These are phyloP conservation scores for Entoloma clypeatum DNA, from an alignment of 1,284 basidiomycete species.

Conservation along the genomic window DNA sequence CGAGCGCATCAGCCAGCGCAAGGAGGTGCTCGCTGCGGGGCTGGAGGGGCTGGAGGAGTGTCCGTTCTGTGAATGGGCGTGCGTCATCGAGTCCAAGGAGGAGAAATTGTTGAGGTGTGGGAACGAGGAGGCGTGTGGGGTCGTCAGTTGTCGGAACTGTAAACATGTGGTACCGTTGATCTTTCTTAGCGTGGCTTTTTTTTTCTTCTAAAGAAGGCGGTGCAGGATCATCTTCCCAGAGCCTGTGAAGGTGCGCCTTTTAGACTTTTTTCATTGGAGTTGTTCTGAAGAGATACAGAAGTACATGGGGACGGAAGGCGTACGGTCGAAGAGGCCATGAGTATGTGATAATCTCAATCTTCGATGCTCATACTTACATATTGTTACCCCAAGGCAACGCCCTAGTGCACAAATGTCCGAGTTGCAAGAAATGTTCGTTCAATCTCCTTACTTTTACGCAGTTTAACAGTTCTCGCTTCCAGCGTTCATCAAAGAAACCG, in stretches of 20 bases:
- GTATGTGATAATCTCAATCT: constrained; percentile 36
- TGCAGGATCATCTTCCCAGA: constrained; percentile 80
- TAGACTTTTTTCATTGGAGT: constrained; percentile 8
- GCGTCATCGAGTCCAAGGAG: constrained; percentile 69
- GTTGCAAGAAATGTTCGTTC: constrained; percentile 59
- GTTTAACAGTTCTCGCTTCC: constrained; percentile 5
- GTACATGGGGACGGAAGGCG: constrained; percentile 68
- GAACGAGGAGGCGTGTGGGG: constrained; percentile 61
- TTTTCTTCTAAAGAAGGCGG: no score
- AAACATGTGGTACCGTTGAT: constrained; percentile 40
- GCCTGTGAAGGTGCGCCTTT: constrained; percentile 75
- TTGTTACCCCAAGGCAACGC: constrained; percentile 51
- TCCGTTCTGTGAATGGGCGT: constrained; percentile 80
- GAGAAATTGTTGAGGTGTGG: constrained; percentile 79
- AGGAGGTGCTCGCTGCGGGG: constrained; percentile 71
- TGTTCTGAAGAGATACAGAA: constrained; percentile 63
- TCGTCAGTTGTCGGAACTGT: constrained; percentile 72
- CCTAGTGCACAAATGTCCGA: constrained; percentile 79
- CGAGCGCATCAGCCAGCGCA: constrained; percentile 68
- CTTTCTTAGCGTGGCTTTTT: constrained; percentile 3
- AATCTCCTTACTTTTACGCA: not conserved
- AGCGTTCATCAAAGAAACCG: constrained; percentile 76
- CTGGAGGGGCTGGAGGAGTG: constrained; percentile 76
- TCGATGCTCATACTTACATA: not conserved
- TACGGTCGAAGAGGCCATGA: constrained; percentile 84